Evolutionary conservation across 2,329 filamentous ascomycete genomes (phyloP).

Genomic region (Tympanopsis confertula): DNA sequence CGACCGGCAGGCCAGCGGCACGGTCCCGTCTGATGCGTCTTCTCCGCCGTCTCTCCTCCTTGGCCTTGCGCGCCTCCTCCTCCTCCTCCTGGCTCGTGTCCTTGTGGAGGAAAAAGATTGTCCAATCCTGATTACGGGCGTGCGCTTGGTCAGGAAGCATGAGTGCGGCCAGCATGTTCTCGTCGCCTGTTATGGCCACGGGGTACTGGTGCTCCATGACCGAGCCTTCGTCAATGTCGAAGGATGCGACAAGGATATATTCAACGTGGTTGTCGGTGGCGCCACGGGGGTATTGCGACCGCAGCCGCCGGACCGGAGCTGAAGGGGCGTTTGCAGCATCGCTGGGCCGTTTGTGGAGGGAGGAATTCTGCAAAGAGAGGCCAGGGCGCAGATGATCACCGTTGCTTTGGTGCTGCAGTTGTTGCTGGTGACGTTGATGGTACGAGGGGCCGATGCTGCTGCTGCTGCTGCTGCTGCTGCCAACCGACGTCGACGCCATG

Average conservation of each 20-base stretch:
- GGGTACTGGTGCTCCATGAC: conserved; percentile 99
- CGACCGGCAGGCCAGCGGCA: conserved; percentile 32
- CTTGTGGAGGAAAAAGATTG: conserved; percentile 96
- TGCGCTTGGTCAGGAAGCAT: conserved; percentile 98
- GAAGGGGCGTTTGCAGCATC: conserved; percentile 37
- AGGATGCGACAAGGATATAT: conserved; percentile 93
- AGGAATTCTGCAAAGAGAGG: conserved; percentile 46
- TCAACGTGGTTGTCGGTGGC: conserved; percentile 87
- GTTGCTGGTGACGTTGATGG: conserved; percentile 37
- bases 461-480: conserved; percentile 12
- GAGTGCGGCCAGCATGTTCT: conserved; percentile 94
- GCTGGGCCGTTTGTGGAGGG: conserved; percentile 40
- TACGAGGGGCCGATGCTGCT: conserved; percentile 9
- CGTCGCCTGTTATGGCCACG: conserved; percentile 85
- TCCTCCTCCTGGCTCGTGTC: conserved; percentile 78
- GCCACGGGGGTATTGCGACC: conserved; percentile 66
- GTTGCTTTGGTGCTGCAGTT: conserved; percentile 47
- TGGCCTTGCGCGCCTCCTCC: conserved; percentile 51
- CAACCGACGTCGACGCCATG: neutral
- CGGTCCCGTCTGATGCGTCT: conserved; percentile 37
- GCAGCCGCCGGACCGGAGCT: conserved; percentile 42
- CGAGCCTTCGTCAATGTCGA: conserved; percentile 90
- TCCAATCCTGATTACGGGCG: conserved; percentile 92
- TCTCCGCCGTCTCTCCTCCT: conserved; percentile 36
- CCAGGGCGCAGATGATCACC: conserved; percentile 41